Evolutionary conservation across 805 yeast genomes (phyloP).

Genomic region (Kodamaea fukazawae): DNA sequence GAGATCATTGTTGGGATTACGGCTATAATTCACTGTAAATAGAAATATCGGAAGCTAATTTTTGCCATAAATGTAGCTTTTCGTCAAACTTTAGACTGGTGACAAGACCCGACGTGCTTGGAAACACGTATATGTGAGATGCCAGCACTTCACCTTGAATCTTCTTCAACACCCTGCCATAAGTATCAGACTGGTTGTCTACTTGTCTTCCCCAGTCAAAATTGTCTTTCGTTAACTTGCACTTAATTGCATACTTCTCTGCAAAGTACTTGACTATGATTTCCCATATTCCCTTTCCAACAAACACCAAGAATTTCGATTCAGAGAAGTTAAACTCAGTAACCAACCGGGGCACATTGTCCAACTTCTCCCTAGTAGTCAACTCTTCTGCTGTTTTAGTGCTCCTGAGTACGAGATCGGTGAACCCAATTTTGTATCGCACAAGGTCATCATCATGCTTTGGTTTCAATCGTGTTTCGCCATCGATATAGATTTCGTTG

Average conservation of each 20-base stretch:
- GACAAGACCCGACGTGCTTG: constrained; percentile 73
- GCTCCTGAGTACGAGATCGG: constrained; percentile 66
- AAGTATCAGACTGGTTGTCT: constrained; percentile 2
- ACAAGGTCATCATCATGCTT: constrained; percentile 43
- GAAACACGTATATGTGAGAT: constrained; percentile 53
- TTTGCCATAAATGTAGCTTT: constrained; percentile 50
- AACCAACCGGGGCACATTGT: constrained; percentile 53
- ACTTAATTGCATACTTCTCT: constrained; percentile 22
- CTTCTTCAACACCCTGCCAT: constrained; percentile 13
- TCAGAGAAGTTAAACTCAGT: constrained; percentile 35
- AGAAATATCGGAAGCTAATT: constrained; percentile 27
- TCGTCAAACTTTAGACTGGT: constrained; percentile 44
- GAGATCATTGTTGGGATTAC: too few relatives aligned
- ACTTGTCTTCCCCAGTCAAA: constrained; percentile 55
- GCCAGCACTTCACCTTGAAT: constrained; percentile 17
- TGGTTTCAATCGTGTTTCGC: constrained; percentile 21
- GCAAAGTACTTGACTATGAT: constrained; percentile 40
- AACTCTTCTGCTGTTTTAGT: constrained; percentile 59
- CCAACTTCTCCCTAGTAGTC: constrained; percentile 47
- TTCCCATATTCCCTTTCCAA: constrained; percentile 80
- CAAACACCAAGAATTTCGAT: constrained; percentile 51
- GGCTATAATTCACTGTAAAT: neutral
- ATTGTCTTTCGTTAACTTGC: constrained; percentile 21
- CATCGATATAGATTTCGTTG: constrained; percentile 11
- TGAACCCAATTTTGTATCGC: constrained; percentile 57